Evolutionary conservation across 2,329 filamentous ascomycete genomes (phyloP).

Genomic region (Fusarium sp.): DNA sequence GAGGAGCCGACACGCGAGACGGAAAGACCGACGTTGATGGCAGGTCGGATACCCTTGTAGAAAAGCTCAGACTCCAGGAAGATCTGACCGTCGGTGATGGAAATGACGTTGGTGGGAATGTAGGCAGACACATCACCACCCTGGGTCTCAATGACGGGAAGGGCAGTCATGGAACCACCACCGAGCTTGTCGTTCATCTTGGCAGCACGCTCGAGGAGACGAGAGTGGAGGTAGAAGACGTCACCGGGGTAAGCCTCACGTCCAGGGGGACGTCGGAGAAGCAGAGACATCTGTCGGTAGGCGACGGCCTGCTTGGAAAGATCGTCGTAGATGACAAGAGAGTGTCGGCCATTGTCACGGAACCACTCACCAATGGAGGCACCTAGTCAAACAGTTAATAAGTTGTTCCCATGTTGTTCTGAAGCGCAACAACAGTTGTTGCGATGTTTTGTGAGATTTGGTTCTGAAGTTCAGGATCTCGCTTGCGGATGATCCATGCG

Average conservation of each 20-base stretch:
- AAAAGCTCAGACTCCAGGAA: conserved; percentile 99
- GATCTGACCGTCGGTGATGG: conserved; percentile 99
- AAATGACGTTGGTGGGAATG: conserved; percentile 99
- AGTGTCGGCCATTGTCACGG: conserved; percentile 87
- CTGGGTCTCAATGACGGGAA: conserved; percentile 99
- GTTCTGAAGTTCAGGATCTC: neutral
- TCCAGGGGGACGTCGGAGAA: conserved; percentile 96
- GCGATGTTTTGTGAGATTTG: neutral
- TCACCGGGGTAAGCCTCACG: conserved; percentile 99
- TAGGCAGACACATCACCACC: conserved; percentile 99
- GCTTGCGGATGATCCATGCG: conserved; percentile 44
- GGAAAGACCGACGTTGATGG: conserved; percentile 99
- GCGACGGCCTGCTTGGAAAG: conserved; percentile 97
- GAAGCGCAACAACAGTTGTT: neutral
- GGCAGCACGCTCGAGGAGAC: conserved; percentile 98
- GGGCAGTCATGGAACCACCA: conserved; percentile 95
- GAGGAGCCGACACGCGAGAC: conserved; percentile 99
- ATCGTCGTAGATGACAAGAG: conserved; percentile 93
- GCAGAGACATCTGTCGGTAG: conserved; percentile 98
- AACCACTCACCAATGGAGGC: conserved; percentile 74
- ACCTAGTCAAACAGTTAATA: neutral
- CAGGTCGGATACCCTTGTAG: conserved; percentile 99
- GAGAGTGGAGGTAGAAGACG: conserved; percentile 99
- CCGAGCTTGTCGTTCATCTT: conserved; percentile 98
- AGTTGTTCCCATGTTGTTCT: neutral